phyloP scores from a whole-genome alignment of 129 eudicot genomes.

The Daucus carota region DH1_v3.0 NC_030386.2:17256001-17256500 shows the following conservation, averaged over 20 bases:
- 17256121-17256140: slow-evolving; percentile 90
- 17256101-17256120: slow-evolving; percentile 58
- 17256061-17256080: slow-evolving; percentile 79
- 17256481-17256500: too few species aligned
- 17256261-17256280: slow-evolving; percentile 64
- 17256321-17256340: slow-evolving; percentile 40
- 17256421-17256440: too few species aligned
- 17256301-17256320: slow-evolving; percentile 46
- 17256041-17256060: slow-evolving; percentile 83
- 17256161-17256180: not conserved
- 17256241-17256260: slow-evolving; percentile 48
- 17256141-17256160: slow-evolving; percentile 68
- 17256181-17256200: not conserved
- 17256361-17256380: not conserved
- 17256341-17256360: slow-evolving; percentile 13
- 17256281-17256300: slow-evolving; percentile 62
- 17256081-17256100: slow-evolving; percentile 59
- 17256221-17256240: slow-evolving; percentile 28
- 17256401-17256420: too few species aligned
- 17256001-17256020: slow-evolving; percentile 86
- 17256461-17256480: too few species aligned
- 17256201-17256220: not conserved
- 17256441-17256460: too few species aligned
- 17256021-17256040: slow-evolving; percentile 45
- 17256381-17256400: too few species aligned